Percentiles rank a stretch among this genome's conserved stretches.
These are phyloP conservation scores for Darksidea phi DNA, from an alignment of 495 filamentous ascomycete species.

Conservation along the genomic window DNA sequence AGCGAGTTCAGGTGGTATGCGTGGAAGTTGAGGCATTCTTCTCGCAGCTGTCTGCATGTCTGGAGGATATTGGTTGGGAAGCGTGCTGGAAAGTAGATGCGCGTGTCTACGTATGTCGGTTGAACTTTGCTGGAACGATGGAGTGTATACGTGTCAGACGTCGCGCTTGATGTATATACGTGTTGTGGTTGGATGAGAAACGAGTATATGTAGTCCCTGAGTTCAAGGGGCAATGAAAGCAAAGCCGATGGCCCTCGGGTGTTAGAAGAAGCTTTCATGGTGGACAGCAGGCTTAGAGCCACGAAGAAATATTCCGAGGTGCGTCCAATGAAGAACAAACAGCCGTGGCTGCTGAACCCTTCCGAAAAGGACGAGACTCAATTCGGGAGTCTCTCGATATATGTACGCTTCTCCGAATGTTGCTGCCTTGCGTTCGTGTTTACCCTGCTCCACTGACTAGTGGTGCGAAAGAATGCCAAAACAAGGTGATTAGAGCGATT, in stretches of 20 bases:
- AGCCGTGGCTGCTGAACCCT: no score
- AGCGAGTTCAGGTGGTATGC: constrained; percentile 3
- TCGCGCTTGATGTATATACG: constrained; percentile 13
- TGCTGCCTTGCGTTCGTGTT: no score
- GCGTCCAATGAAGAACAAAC: no score
- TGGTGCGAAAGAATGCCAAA: no score
- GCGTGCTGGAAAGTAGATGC: constrained; percentile 20
- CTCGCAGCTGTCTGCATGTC: constrained; percentile 18
- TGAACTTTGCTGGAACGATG: neutral
- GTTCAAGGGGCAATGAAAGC: constrained; percentile 23
- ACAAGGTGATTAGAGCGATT: no score
- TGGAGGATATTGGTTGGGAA: constrained; percentile 11
- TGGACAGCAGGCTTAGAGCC: no score
- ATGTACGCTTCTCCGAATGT: no score
- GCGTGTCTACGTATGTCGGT: constrained; percentile 20
- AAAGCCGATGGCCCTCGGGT: neutral
- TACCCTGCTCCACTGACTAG: no score
- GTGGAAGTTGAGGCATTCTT: constrained; percentile 16
- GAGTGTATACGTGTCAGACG: neutral
- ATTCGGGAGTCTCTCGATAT: no score
- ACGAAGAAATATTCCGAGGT: no score
- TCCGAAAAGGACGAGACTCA: no score
- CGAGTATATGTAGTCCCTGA: constrained; percentile 29
- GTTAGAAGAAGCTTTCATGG: neutral
- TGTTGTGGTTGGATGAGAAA: constrained; percentile 13